Conservation (phyloP, 495 filamentous ascomycete genomes). For the Cercophora newfieldiana region DNA sequence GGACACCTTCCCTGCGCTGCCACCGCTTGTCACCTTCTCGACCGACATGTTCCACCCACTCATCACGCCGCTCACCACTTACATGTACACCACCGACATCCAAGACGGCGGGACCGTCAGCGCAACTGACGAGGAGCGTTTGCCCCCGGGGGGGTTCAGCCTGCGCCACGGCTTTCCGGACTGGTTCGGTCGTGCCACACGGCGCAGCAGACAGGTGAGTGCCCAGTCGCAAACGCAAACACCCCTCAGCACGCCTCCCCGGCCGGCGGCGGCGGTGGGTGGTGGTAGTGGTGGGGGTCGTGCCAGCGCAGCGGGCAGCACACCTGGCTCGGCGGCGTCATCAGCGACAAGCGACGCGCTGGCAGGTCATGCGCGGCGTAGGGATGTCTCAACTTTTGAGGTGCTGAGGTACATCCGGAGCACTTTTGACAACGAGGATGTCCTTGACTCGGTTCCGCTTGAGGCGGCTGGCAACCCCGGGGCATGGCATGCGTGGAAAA, state of each 20-base stretch:
- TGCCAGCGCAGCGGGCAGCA: conserved; percentile 22
- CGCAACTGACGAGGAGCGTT: conserved; percentile 73
- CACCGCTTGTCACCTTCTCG: conserved; percentile 81
- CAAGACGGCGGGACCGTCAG: conserved; percentile 71
- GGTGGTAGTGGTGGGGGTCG: no score
- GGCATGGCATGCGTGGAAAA: conserved; percentile 87
- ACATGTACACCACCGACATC: conserved; percentile 79
- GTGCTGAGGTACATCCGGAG: conserved; percentile 79
- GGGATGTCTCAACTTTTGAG: conserved; percentile 52
- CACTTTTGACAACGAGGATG: conserved; percentile 71
- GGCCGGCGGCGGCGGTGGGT: not conserved
- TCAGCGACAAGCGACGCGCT: not conserved
- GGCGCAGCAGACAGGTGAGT: conserved; percentile 31
- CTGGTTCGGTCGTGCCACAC: conserved; percentile 66
- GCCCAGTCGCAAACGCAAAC: conserved; percentile 25
- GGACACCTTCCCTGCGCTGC: conserved; percentile 70
- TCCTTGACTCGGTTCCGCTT: conserved; percentile 76
- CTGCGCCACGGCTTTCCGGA: conserved; percentile 84
- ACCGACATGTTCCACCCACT: conserved; percentile 95
- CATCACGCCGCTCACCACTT: conserved; percentile 83
- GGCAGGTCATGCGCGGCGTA: conserved; percentile 15
- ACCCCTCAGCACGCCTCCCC: conserved; percentile 33
- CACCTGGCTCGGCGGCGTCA: conserved; percentile 37
- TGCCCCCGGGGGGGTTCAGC: conserved; percentile 85
- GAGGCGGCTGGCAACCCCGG: conserved; percentile 83